Evolutionary conservation across 2,329 filamentous ascomycete species (phyloP).

Genomic region (Penicillium sp.): DNA sequence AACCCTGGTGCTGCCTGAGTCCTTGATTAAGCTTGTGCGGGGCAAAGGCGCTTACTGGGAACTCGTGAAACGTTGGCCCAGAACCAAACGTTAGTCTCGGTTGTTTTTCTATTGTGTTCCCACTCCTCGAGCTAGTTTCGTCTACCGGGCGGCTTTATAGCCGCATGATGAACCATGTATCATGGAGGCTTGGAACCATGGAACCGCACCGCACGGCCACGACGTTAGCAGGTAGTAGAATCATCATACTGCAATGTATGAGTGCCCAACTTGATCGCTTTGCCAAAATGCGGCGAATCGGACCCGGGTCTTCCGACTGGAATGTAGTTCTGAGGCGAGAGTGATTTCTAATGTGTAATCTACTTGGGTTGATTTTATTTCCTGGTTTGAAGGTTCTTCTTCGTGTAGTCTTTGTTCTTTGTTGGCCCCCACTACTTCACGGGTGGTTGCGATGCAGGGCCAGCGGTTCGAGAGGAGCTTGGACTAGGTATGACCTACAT

Average conservation of each 20-base stretch:
- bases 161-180: slow-evolving; percentile 24
- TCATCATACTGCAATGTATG: slow-evolving; percentile 36
- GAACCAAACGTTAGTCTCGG: not conserved
- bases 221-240: not conserved
- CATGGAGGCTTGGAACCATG: slow-evolving; percentile 19
- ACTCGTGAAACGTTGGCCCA: not conserved
- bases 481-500: not conserved
- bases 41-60: slow-evolving; percentile 8
- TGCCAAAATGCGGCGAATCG: slow-evolving; percentile 36
- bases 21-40: slow-evolving; percentile 14
- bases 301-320: slow-evolving; percentile 4
- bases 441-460: not conserved
- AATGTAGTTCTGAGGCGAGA: not conserved
- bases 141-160: slow-evolving; percentile 13
- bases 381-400: too few relatives aligned
- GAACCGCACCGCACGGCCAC: slow-evolving; percentile 3
- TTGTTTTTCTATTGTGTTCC: not conserved
- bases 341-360: not conserved
- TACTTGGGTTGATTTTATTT: not conserved
- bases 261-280: slow-evolving; percentile 40
- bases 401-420: not conserved
- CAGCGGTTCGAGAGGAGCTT: slow-evolving; percentile 5
- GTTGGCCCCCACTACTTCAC: not conserved
- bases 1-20: slow-evolving; percentile 6
- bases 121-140: slow-evolving; percentile 8